Conservation (phyloP, 208 protist genomes). For the Trypanosoma conorhini region DNA sequence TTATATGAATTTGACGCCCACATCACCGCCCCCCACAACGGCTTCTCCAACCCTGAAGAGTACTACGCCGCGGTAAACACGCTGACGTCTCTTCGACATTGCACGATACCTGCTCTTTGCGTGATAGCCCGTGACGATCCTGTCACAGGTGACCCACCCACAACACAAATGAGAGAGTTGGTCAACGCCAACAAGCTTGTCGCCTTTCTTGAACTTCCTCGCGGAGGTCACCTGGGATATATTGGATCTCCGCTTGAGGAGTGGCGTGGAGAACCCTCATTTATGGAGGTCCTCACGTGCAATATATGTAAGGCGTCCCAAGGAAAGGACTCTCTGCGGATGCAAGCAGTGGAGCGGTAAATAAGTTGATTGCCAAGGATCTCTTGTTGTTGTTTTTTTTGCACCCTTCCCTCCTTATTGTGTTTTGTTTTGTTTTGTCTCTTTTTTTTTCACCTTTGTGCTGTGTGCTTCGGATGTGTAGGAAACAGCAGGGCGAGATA, state of each 20-base stretch:
- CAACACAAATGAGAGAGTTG: slow-evolving; percentile 30
- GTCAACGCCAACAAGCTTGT: slow-evolving; percentile 40
- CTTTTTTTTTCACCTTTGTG: no score
- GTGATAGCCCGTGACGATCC: slow-evolving; percentile 63
- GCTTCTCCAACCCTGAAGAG: slow-evolving; percentile 48
- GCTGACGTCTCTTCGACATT: slow-evolving; percentile 44
- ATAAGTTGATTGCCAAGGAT: background rate
- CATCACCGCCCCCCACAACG: slow-evolving; percentile 62
- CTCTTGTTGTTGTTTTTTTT: no score
- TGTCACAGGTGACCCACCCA: slow-evolving; percentile 38
- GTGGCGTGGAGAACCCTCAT: slow-evolving; percentile 40
- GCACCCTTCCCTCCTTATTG: no score
- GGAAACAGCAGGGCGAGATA: no score
- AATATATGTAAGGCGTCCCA: slow-evolving; percentile 12
- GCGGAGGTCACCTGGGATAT: slow-evolving; percentile 69
- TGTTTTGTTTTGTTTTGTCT: no score
- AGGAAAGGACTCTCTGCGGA: background rate
- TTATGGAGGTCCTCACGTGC: slow-evolving; percentile 43
- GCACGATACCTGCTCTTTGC: slow-evolving; percentile 62
- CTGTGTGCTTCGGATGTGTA: no score
- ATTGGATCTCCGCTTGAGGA: slow-evolving; percentile 36
- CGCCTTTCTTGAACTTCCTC: slow-evolving; percentile 45
- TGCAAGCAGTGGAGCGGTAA: background rate
- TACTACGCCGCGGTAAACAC: slow-evolving; percentile 63
- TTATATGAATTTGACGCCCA: slow-evolving; percentile 58